Conservation (phyloP, 345 rosid genomes). For the Rhodamnia argentea region DNA sequence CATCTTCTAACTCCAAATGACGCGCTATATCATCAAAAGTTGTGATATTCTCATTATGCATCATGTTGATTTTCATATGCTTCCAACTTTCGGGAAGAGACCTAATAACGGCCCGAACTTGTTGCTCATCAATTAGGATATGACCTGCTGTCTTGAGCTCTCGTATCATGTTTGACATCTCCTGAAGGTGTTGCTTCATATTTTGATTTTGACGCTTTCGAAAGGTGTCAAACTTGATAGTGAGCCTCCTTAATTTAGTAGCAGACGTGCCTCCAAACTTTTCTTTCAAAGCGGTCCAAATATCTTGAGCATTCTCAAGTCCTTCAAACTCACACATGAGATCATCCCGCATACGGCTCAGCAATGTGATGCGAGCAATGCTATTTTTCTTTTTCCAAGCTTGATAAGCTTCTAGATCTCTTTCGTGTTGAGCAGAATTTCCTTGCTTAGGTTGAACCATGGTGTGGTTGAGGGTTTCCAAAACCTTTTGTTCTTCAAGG, state of each 20-base stretch:
- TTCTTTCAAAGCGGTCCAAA: neutral
- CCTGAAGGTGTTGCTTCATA: neutral
- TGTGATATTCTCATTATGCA: neutral
- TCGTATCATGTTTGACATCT: neutral
- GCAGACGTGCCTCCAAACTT: neutral
- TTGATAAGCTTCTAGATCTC: no score
- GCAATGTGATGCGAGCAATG: neutral
- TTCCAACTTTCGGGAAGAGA: neutral
- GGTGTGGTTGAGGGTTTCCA: no score
- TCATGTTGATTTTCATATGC: neutral
- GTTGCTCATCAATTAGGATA: rapidly evolving
- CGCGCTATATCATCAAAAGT: neutral
- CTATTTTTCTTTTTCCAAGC: no score
- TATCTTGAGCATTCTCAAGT: neutral
- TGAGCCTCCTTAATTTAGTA: neutral
- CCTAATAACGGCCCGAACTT: neutral
- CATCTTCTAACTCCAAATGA: neutral
- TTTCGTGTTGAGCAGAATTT: no score
- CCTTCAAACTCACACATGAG: neutral
- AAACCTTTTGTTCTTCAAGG: no score
- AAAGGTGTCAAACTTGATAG: neutral
- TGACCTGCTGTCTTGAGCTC: neutral
- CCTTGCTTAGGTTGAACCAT: no score
- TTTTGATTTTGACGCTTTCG: neutral
- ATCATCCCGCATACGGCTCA: neutral